phyloP scores from a whole-genome alignment of 768 basidiomycete species.

The Kwoniella shandongensis region DNA sequence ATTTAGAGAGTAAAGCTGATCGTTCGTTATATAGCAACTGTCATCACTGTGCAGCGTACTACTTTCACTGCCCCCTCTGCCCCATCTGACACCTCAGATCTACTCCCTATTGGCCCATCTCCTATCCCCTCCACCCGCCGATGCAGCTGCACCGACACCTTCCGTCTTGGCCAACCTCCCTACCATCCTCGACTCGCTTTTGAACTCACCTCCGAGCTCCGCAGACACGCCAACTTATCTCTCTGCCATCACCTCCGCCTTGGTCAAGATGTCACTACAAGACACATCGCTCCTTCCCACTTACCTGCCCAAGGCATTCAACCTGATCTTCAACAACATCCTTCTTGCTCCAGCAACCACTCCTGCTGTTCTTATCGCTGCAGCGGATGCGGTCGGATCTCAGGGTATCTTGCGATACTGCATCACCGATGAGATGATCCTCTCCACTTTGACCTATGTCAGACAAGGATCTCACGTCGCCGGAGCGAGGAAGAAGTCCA shows the following conservation, averaged over 20 bases:
- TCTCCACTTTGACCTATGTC: constrained; percentile 46
- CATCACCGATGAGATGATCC: constrained; percentile 66
- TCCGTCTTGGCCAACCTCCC: constrained; percentile 48
- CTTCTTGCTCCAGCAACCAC: constrained; percentile 36
- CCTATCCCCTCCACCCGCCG: constrained; percentile 57
- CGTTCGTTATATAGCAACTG: constrained; percentile 60
- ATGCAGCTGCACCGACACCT: constrained; percentile 30
- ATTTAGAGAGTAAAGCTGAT: constrained; percentile 10
- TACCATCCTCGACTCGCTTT: constrained; percentile 50
- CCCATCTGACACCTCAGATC: constrained; percentile 82
- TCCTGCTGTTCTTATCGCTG: constrained; percentile 39
- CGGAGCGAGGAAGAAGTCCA: constrained; percentile 54
- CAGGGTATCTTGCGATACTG: constrained; percentile 63
- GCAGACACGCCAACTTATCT: constrained; percentile 50
- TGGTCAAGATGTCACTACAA: constrained; percentile 51
- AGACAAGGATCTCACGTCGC: constrained; percentile 58
- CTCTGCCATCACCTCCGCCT: constrained; percentile 44
- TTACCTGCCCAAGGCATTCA: constrained; percentile 49
- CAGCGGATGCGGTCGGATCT: constrained; percentile 43
- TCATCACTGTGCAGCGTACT: constrained; percentile 69
- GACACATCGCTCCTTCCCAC: constrained; percentile 35
- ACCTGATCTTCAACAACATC: constrained; percentile 47
- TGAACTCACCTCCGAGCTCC: constrained; percentile 47
- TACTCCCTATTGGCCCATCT: constrained; percentile 84
- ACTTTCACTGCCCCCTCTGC: constrained; percentile 77